Base-by-base conservation (phyloP, 345 rosid genomes). In the Tarenaya hassleriana region DNA sequence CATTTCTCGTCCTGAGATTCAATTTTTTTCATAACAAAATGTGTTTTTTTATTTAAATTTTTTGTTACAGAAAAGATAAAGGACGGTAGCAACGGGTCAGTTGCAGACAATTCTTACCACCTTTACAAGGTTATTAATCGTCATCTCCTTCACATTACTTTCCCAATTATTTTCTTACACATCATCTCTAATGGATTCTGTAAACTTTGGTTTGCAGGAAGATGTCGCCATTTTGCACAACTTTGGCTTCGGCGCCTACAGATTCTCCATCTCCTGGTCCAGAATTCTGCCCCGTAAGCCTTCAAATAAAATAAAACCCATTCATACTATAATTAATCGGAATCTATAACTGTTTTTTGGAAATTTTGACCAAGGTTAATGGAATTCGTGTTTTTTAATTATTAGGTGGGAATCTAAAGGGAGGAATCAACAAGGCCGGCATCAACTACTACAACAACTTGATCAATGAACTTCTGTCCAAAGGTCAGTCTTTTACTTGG, bases 231-330 rank as follows among this genome's bases (percentile, higher is more conserved):
- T 67, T 27, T 49, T 76, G 63, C 75, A 76, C 47, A 60, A 76
- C 16, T 62, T 70, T 10, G 81, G 81, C 1, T 67, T 73, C 20
- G 66, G 63, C 63, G 81, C 75, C 3, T 73, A 73, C 31, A 67
- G 81, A 67, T 73, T 76, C 38, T 76, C 81, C 10, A 73, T 76
- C 60, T 76, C 78, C 0, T 75, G 81, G 81, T 58, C 81, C 0
- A 67, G 81, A 50, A 49, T 76, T 0, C 48, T 76, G 31, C 81
- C 81, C 34, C 33, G 75, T 75, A 63, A 61, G 70, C 34, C 2
- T n/a, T n/a, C n/a, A n/a, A n/a, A n/a, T n/a, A n/a, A n/a, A n/a
- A n/a, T n/a, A n/a, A n/a, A n/a, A n/a, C n/a, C n/a, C n/a, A n/a
- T n/a, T n/a, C n/a, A n/a, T n/a, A n/a, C n/a, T n/a, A n/a, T n/a